Evolutionary conservation across 306 rosid genomes (phyloP), one percentile per base, ranked within the genome.

Genomic region (Fragaria vesca): DNA sequence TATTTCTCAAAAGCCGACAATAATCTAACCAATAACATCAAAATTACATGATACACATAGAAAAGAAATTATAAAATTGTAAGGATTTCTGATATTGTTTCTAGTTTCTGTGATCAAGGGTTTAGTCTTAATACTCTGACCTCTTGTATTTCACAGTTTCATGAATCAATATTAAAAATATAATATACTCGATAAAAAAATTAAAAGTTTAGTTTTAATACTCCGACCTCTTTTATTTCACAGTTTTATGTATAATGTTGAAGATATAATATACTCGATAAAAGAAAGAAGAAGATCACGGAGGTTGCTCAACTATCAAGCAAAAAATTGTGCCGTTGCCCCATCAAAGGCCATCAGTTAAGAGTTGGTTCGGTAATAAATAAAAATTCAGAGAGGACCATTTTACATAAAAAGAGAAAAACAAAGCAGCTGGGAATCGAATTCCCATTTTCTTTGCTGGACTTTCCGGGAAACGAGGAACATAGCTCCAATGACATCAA

Each of bases 401-500:
- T 46, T 47, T 5, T 42, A 30, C 74, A 69, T 46, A 6, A 45
- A 34, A 47, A 42, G 54, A 24, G 15, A 69, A 45, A 78, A 45
- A 2, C 2, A 54, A 28, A 13, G 2, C 10, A 4, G 8, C 26
- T 24, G 55, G 38, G 28, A 28, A 42, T 70, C 40, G 9, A 4
- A 6, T 8, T 10, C 47, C 10, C 47, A 43, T 61, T 74, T 43
- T 12, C 21, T 0, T 20, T 3, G 73, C 57, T 65, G 76, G 50
- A 43, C n/a, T 16, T 78, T 81, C 82, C 83, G 76, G 65, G 54
- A 46, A n/a, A 52, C 69, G 45, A 69, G 85, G 88, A 51, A 71
- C 26, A 43, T 1, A 28, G 7, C 28, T 10, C 47, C 47, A 66
- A 42, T 30, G 43, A 36, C 69, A 63, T 63, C 69, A 72, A 60